A percentile compares a stretch with the other conserved stretches of the same genome.
phyloP scores from a whole-genome alignment of 495 filamentous ascomycete species.

The Penicillium mononematosum region DNA sequence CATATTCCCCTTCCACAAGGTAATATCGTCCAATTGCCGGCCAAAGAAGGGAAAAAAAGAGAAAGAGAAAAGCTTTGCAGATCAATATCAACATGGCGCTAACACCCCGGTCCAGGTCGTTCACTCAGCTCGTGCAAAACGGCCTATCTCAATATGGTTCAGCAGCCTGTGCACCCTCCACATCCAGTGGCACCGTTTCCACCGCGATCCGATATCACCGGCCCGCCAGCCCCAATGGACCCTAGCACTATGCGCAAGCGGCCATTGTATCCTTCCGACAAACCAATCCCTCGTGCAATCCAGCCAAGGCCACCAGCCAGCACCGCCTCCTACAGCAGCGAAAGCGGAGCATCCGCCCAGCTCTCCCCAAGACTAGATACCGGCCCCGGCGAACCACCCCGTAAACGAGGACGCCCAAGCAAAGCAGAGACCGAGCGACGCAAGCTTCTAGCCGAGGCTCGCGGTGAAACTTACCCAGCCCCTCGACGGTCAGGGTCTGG shows the following conservation, averaged over 20 bases:
- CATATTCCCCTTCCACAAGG: conserved; percentile 58
- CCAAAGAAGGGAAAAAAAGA: background rate
- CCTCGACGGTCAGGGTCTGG: conserved; percentile 31
- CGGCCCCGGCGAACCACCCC: conserved; percentile 41
- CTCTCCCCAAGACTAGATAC: conserved; percentile 37
- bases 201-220: conserved; percentile 21
- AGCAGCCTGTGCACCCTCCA: conserved; percentile 22
- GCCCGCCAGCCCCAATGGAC: conserved; percentile 28
- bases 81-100: conserved; percentile 12
- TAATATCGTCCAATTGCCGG: conserved; percentile 24
- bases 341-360: conserved; percentile 40
- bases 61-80: conserved; percentile 10
- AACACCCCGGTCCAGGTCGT: conserved; percentile 32
- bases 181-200: conserved; percentile 19
- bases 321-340: conserved; percentile 39
- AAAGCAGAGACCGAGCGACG: conserved; percentile 56
- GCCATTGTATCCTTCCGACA: conserved; percentile 36
- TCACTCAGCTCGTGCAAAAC: conserved; percentile 46
- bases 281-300: conserved; percentile 41
- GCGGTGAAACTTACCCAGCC: conserved; percentile 51
- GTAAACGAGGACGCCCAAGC: conserved; percentile 61
- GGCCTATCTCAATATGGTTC: conserved; percentile 40
- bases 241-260: conserved; percentile 34
- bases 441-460: conserved; percentile 50
- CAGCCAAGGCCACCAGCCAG: conserved; percentile 42